These are phyloP conservation scores for Cyclocybe aegerita DNA, from an alignment of 768 basidiomycete genomes.

Conservation along the genomic window DNA sequence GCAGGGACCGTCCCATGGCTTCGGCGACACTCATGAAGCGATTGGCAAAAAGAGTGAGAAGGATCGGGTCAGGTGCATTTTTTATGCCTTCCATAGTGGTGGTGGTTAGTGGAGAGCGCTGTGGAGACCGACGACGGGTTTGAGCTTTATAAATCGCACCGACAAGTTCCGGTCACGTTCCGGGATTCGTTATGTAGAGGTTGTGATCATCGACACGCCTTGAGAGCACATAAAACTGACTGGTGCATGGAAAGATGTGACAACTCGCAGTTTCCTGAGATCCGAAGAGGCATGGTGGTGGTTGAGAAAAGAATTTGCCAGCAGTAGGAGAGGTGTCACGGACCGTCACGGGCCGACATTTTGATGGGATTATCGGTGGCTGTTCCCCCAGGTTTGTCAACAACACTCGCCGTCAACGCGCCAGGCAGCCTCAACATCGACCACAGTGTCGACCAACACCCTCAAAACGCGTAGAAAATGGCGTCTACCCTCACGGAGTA, in stretches of 20 bases:
- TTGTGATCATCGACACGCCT: neutral
- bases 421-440: too few relatives aligned
- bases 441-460: neutral
- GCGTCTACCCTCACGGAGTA: conserved; percentile 44
- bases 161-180: conserved; percentile 15
- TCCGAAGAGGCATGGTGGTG: too few relatives aligned
- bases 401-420: too few relatives aligned
- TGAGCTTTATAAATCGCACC: conserved; percentile 1
- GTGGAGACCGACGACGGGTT: neutral
- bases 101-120: conserved; percentile 4
- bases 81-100: conserved; percentile 15
- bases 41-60: conserved; percentile 90
- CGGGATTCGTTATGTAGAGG: neutral
- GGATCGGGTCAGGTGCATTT: conserved; percentile 76
- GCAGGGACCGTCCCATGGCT: conserved; percentile 89
- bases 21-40: conserved; percentile 98
- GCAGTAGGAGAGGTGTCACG: too few relatives aligned
- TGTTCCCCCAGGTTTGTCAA: too few relatives aligned
- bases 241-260: too few relatives aligned
- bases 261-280: too few relatives aligned
- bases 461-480: conserved; percentile 14
- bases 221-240: neutral
- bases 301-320: too few relatives aligned
- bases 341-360: too few relatives aligned
- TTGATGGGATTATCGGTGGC: too few relatives aligned